Conservation (phyloP, 768 basidiomycete species). For the Kwoniella heveanensis region DNA sequence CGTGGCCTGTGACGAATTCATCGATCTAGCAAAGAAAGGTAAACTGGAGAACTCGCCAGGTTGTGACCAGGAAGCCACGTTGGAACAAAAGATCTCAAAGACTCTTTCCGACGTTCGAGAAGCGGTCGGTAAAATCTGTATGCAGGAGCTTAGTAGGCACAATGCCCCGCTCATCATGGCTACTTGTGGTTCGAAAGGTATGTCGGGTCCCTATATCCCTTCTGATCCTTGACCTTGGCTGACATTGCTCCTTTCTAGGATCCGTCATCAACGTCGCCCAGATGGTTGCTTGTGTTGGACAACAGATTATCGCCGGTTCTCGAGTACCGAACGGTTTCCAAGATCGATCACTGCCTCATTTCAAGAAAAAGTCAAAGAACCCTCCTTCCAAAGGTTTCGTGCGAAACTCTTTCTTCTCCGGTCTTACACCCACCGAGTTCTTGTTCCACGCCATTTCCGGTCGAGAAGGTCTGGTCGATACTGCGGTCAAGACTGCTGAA, state of each 20-base stretch:
- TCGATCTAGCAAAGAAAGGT: constrained; percentile 85
- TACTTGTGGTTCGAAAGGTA: constrained; percentile 97
- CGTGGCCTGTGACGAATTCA: constrained; percentile 78
- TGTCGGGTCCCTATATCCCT: constrained; percentile 15
- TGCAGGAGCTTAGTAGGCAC: constrained; percentile 94
- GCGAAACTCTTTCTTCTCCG: constrained; percentile 92
- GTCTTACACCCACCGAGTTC: constrained; percentile 90
- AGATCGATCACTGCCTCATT: constrained; percentile 97
- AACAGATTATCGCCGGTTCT: constrained; percentile 96
- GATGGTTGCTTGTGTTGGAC: constrained; percentile 99
- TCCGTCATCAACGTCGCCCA: constrained; percentile 99
- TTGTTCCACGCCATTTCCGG: constrained; percentile 98
- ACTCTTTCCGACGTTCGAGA: constrained; percentile 93
- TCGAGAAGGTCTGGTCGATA: constrained; percentile 97
- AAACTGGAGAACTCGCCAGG: constrained; percentile 96
- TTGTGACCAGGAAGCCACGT: constrained; percentile 92
- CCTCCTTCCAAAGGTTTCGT: constrained; percentile 99
- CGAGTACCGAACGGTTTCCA: constrained; percentile 99
- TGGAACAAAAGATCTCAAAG: constrained; percentile 93
- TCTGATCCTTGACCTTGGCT: constrained; percentile 27
- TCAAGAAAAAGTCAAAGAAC: constrained; percentile 92
- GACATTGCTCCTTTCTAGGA: constrained; percentile 60
- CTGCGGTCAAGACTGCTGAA: constrained; percentile 98
- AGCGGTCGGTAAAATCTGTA: constrained; percentile 93
- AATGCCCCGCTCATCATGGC: constrained; percentile 99